Evolutionary conservation across 441 rosid species (phyloP), one percentile per base, ranked within the genome.

Genomic region (Brassica balearica): DNA sequence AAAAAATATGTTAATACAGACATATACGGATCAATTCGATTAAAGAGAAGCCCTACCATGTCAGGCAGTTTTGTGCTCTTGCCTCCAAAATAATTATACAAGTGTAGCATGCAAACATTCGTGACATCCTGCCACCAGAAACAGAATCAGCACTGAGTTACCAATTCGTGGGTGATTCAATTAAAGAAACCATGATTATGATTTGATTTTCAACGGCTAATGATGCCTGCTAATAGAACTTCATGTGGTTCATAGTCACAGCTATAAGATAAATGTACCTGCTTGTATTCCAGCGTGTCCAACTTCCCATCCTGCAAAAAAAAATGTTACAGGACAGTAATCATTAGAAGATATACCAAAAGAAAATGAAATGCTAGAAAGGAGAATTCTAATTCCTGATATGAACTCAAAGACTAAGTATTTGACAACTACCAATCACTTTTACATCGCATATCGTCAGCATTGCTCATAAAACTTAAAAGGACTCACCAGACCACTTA

Each of bases 221-320:
- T 29, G 34, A 29, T 29, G 34, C 34, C 34, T 29, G 34, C 34
- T 48, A 48, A 48, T 48, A 48, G 2, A 48, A 2, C 17, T 1
- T 5, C 17, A 48, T 5, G 17, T 23, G 27, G 27, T 34, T 48
- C 8, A 15, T 15, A 15, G 17, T 15, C 17, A 15, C 17, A 15
- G 17, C 17, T 15, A 15, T 15, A 15, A 15, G 17, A 15, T 15
- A 15, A 15, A 15, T 15, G 17, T 15, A 48, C 56, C 99, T 93
- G 99, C 85, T 96, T 94, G 82, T 86, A 78, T 82, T 88, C 94
- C 90, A 96, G 73, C n/a, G 91, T 65, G 73, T 83, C 92, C 61
- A 96, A 81, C 84, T 89, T 91, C 71, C 89, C 90, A 87, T 91
- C 96, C 99, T 96, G 91, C 75, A 85, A 79, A 25, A 62, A 0